Conservation (phyloP, 106 monocot genomes). For the Cymbidium sinense region DNA sequence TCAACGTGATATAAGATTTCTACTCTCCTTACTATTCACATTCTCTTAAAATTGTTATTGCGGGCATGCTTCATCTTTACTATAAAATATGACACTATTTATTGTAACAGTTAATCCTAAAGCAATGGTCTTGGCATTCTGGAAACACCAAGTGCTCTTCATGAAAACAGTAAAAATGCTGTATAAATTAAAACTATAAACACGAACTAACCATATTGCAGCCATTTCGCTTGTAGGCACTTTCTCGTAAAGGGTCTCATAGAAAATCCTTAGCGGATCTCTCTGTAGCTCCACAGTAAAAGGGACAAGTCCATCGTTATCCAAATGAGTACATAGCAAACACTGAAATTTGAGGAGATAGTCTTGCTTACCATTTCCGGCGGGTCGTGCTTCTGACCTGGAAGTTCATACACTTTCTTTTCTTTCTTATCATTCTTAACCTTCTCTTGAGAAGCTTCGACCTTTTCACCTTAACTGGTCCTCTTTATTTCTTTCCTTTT, state of each 20-base stretch:
- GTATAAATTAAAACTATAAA: background rate
- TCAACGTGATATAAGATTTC: background rate
- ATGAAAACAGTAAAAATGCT: background rate
- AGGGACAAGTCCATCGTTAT: background rate
- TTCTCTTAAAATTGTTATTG: background rate
- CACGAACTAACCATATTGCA: slow-evolving; percentile 51
- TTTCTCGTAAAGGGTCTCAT: slow-evolving; percentile 73
- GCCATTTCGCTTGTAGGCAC: slow-evolving; percentile 88
- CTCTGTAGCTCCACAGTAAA: slow-evolving; percentile 39
- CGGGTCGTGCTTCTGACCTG: slow-evolving; percentile 86
- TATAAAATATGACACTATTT: background rate
- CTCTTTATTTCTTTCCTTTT: slow-evolving; percentile 16
- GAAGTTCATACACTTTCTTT: slow-evolving; percentile 68
- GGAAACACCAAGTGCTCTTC: background rate
- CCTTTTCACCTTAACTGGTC: slow-evolving; percentile 14
- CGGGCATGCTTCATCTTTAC: background rate
- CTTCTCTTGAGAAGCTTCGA: background rate
- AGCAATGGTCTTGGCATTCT: background rate
- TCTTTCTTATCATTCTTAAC: slow-evolving; percentile 47
- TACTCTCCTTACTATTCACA: background rate
- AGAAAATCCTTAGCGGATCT: slow-evolving; percentile 89
- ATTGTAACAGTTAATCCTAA: background rate
- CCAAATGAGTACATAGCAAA: background rate
- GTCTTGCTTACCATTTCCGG: slow-evolving; percentile 53
- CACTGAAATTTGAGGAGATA: background rate